A percentile compares a stretch with the other conserved stretches of the same genome.
Conservation (phyloP, 2,329 filamentous ascomycete genomes). For the Fusarium pseudoanthophilum region DNA sequence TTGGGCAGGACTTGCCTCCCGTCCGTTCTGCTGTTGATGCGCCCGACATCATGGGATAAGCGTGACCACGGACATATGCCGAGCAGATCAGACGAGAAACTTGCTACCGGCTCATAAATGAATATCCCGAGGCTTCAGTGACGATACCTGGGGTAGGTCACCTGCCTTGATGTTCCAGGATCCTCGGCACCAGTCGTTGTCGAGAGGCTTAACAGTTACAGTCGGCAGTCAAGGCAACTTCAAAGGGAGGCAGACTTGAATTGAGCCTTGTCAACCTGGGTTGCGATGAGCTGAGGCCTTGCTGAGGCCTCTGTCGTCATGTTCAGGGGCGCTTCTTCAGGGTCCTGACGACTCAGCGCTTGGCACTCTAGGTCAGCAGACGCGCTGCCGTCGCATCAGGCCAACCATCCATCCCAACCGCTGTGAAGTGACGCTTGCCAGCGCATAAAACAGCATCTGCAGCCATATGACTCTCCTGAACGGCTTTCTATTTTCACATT, state of each 20-base stretch:
- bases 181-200: conserved; percentile 19
- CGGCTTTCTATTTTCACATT: conserved; percentile 25
- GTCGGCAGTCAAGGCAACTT: conserved; percentile 1
- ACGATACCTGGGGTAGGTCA: conserved; percentile 38
- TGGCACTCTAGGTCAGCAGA: conserved; percentile 38
- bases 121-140: conserved; percentile 35
- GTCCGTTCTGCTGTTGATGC: conserved; percentile 27
- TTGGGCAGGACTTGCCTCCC: conserved; percentile 23
- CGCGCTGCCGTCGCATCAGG: conserved; percentile 33
- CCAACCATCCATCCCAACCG: conserved; percentile 24
- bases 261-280: conserved; percentile 29
- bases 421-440: conserved; percentile 36
- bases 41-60: conserved; percentile 36
- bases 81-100: conserved; percentile 41
- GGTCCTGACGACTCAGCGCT: conserved; percentile 40
- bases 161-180: conserved; percentile 26
- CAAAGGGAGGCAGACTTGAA: conserved; percentile 12
- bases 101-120: conserved; percentile 19
- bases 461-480: conserved; percentile 39
- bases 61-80: conserved; percentile 42
- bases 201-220: conserved; percentile 16
- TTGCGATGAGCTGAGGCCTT: conserved; percentile 25
- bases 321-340: conserved; percentile 35
- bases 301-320: conserved; percentile 40
- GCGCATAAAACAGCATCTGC: conserved; percentile 42